Evolutionary conservation across 768 basidiomycete species (phyloP).

Genomic region (Russula ochroleuca): DNA sequence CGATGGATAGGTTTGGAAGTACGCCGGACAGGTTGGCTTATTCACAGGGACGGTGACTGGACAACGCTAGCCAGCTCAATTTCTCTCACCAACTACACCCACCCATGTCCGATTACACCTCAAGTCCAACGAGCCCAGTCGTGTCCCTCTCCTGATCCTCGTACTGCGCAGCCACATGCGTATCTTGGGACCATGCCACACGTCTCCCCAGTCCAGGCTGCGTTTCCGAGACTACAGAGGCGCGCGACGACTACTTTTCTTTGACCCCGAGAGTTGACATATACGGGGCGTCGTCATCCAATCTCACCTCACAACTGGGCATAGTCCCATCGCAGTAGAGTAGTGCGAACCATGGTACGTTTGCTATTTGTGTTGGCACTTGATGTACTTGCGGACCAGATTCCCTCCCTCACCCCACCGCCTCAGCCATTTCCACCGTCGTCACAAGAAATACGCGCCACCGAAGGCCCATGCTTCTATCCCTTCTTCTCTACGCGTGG

Average conservation of each 20-base stretch:
- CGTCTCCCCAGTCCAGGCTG: conserved; percentile 63
- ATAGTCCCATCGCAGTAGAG: conserved; percentile 67
- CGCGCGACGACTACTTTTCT: conserved; percentile 55
- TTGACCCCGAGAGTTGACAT: conserved; percentile 43
- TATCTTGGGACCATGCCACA: conserved; percentile 65
- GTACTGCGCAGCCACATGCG: conserved; percentile 44
- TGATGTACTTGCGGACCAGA: no score
- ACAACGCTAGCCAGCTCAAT: neutral
- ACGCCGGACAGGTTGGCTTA: neutral
- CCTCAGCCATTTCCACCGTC: conserved; percentile 85
- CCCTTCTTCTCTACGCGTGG: conserved; percentile 66
- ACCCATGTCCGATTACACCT: conserved; percentile 43
- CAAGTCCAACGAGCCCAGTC: conserved; percentile 54
- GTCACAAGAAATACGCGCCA: conserved; percentile 73
- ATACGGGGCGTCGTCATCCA: conserved; percentile 45
- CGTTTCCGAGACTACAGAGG: conserved; percentile 66
- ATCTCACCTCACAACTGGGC: conserved; percentile 45
- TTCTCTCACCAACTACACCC: neutral
- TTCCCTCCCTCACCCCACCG: conserved; percentile 28
- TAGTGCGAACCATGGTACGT: conserved; percentile 77
- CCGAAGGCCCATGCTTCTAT: conserved; percentile 83
- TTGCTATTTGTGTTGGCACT: no score
- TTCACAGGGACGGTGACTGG: neutral
- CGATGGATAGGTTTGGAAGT: conserved; percentile 10
- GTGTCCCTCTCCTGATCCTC: conserved; percentile 42